These are phyloP conservation scores for Diddensiella transvaalensis DNA, from an alignment of 805 yeast genomes.

Conservation along the genomic window DNA sequence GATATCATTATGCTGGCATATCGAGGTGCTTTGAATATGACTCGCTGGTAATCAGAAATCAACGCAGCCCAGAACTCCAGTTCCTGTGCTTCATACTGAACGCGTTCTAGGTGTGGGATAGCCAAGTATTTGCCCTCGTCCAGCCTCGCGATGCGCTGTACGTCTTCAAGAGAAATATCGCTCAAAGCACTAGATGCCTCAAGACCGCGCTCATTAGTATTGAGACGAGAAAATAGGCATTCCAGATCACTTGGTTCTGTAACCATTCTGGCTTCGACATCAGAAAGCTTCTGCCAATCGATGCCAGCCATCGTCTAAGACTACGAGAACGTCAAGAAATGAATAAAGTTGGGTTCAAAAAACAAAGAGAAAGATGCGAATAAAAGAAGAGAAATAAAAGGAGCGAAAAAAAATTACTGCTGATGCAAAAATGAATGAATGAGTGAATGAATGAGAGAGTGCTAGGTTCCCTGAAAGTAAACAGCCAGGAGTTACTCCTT, in stretches of 20 bases:
- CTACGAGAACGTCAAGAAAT: too few species aligned
- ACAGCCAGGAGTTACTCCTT: neutral
- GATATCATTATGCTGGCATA: slow-evolving; percentile 31
- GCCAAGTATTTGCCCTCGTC: slow-evolving; percentile 15
- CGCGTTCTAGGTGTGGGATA: slow-evolving; percentile 17
- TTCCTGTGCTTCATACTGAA: slow-evolving; percentile 19
- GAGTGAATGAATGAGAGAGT: neutral
- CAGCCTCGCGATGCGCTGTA: slow-evolving; percentile 9
- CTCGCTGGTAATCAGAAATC: slow-evolving; percentile 31
- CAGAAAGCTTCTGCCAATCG: slow-evolving; percentile 19
- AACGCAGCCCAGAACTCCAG: slow-evolving; percentile 35
- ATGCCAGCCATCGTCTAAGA: slow-evolving; percentile 4
- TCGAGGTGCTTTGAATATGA: slow-evolving; percentile 30
- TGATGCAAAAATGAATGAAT: neutral
- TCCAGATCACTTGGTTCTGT: slow-evolving; percentile 12
- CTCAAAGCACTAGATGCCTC: neutral
- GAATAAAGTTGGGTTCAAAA: too few species aligned
- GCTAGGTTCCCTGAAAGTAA: too few species aligned
- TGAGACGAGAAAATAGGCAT: slow-evolving; percentile 10
- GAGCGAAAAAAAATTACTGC: neutral
- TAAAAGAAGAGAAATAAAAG: too few species aligned
- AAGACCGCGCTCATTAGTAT: slow-evolving; percentile 2
- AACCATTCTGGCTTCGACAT: slow-evolving; percentile 21
- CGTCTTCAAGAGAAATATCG: slow-evolving; percentile 11
- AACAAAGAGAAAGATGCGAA: too few species aligned